phyloP scores from a whole-genome alignment of 1,284 basidiomycete species.

The Moniliophthora roreri region DNA sequence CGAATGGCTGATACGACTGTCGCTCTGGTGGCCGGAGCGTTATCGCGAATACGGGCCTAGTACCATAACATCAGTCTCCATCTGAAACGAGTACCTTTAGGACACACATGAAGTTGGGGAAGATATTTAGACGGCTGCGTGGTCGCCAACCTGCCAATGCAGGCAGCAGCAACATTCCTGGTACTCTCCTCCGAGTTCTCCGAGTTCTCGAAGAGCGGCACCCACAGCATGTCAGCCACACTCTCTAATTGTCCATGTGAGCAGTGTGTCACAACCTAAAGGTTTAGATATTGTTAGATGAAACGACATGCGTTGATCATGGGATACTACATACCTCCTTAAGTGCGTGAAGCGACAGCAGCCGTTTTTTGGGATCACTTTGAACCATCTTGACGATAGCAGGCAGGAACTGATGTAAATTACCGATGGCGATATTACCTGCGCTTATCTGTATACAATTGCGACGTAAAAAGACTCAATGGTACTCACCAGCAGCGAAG shows the following conservation, averaged over 20 bases:
- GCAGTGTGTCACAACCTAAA: slow-evolving; percentile 87
- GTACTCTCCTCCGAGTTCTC: slow-evolving; percentile 87
- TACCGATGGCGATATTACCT: slow-evolving; percentile 95
- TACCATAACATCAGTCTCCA: slow-evolving; percentile 6
- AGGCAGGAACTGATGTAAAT: slow-evolving; percentile 83
- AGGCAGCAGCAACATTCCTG: slow-evolving; percentile 93
- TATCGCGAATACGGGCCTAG: slow-evolving; percentile 68
- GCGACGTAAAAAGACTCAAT: neutral
- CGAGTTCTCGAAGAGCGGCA: slow-evolving; percentile 85
- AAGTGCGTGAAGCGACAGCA: slow-evolving; percentile 87
- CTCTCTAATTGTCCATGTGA: slow-evolving; percentile 79
- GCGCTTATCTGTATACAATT: slow-evolving; percentile 20
- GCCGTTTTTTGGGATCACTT: slow-evolving; percentile 72
- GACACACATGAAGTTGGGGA: slow-evolving; percentile 83
- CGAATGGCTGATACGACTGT: slow-evolving; percentile 93
- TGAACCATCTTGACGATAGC: slow-evolving; percentile 82
- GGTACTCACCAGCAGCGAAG: slow-evolving; percentile 77
- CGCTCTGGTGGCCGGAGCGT: slow-evolving; percentile 74
- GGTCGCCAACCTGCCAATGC: slow-evolving; percentile 92
- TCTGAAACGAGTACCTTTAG: neutral
- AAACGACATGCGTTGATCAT: neutral
- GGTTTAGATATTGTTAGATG: neutral
- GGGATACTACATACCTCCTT: slow-evolving; percentile 70
- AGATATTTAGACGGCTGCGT: slow-evolving; percentile 88
- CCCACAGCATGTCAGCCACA: slow-evolving; percentile 89